Percentiles rank a stretch among this genome's conserved stretches.
phyloP scores from a whole-genome alignment of 257 asterid species.

The Osmanthus fragrans region DNA sequence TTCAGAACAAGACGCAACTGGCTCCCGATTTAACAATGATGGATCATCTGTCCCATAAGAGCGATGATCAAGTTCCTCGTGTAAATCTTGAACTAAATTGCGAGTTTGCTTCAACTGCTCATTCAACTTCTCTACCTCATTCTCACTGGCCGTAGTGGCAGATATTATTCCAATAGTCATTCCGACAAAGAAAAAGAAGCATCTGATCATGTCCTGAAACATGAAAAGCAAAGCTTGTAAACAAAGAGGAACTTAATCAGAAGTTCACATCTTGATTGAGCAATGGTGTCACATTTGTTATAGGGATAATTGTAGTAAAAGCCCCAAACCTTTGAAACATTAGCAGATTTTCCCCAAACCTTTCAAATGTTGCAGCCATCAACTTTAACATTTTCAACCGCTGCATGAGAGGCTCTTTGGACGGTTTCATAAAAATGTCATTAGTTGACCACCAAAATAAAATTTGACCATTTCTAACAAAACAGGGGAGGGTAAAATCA shows the following conservation, averaged over 20 bases:
- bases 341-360: too few species aligned
- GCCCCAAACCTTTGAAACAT: too few species aligned
- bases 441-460: too few species aligned
- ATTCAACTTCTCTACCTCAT: conserved; percentile 46
- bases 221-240: conserved; percentile 3
- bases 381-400: too few species aligned
- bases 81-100: conserved; percentile 61
- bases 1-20: conserved; percentile 34
- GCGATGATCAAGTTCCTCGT: conserved; percentile 56
- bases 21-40: conserved; percentile 32
- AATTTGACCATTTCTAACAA: too few species aligned
- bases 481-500: too few species aligned
- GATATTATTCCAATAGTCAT: conserved; percentile 60
- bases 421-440: too few species aligned
- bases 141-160: conserved; percentile 37
- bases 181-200: conserved; percentile 57
- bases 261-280: background rate
- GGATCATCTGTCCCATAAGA: conserved; percentile 20
- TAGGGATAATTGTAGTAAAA: too few species aligned
- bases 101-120: conserved; percentile 51
- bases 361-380: too few species aligned
- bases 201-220: conserved; percentile 41
- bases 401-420: too few species aligned
- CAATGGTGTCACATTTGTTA: background rate
- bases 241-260: background rate